phyloP scores from a whole-genome alignment of 495 filamentous ascomycete species.

The Hapsidospora chrysogenum region DNA sequence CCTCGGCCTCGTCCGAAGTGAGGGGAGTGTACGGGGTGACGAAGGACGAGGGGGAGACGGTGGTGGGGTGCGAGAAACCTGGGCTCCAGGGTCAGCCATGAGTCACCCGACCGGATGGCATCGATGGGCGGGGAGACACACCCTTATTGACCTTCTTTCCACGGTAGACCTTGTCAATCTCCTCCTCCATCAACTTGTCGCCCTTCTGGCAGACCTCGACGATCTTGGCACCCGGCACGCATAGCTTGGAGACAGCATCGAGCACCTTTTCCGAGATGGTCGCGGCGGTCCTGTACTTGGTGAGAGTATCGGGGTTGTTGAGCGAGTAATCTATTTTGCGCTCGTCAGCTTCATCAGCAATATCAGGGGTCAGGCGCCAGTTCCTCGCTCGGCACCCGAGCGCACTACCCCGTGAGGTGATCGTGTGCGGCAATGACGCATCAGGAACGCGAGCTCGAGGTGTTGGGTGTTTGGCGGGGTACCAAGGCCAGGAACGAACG shows the following conservation, averaged over 20 bases:
- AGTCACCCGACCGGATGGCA: not conserved
- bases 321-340: constrained; percentile 63
- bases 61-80: constrained; percentile 89
- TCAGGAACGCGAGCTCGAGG: not conserved
- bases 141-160: constrained; percentile 93
- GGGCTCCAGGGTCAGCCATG: constrained; percentile 6
- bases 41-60: constrained; percentile 83
- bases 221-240: constrained; percentile 76
- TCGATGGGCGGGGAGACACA: constrained; percentile 13
- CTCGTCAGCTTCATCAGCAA: not conserved
- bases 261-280: constrained; percentile 90
- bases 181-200: constrained; percentile 86
- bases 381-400: too few relatives aligned
- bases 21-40: constrained; percentile 95
- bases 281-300: constrained; percentile 96
- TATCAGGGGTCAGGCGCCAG: not conserved
- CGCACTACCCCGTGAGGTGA: not conserved
- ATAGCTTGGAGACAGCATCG: constrained; percentile 66
- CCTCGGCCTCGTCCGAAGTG: constrained; percentile 68
- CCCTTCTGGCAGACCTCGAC: constrained; percentile 86
- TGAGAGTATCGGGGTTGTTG: constrained; percentile 91
- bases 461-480: constrained; percentile 1
- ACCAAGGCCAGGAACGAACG: too few relatives aligned
- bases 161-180: constrained; percentile 90
- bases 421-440: not conserved